These are phyloP conservation scores for Teratosphaeria gauchensis DNA, from an alignment of 2,329 filamentous ascomycete genomes.

Conservation along the genomic window DNA sequence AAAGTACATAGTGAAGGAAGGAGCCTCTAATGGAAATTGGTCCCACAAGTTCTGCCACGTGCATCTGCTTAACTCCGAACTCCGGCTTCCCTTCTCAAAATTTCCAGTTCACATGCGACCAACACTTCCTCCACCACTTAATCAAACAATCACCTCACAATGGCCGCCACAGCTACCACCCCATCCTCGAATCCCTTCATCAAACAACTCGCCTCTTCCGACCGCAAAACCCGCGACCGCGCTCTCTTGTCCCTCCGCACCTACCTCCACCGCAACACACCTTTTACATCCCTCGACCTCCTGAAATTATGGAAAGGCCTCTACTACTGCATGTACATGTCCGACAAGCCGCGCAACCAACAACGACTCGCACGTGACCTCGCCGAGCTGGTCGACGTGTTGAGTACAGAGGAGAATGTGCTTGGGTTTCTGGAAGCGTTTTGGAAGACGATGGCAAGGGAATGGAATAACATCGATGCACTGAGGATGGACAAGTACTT, in stretches of 20 bases:
- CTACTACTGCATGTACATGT: slow-evolving; percentile 86
- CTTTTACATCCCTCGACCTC: slow-evolving; percentile 59
- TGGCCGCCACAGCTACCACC: slow-evolving; percentile 6
- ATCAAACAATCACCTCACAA: neutral
- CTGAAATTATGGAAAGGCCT: slow-evolving; percentile 92
- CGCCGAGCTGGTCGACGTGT: slow-evolving; percentile 54
- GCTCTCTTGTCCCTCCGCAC: slow-evolving; percentile 64
- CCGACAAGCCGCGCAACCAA: slow-evolving; percentile 78
- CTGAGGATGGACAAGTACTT: slow-evolving; percentile 80
- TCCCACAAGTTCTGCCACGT: neutral
- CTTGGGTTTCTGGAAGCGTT: slow-evolving; percentile 40
- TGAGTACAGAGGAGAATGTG: slow-evolving; percentile 37
- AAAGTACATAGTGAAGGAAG: too few relatives aligned
- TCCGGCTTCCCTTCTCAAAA: slow-evolving; percentile 1
- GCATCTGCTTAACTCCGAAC: neutral
- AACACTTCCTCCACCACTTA: neutral
- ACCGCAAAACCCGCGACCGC: slow-evolving; percentile 20
- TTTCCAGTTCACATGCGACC: neutral
- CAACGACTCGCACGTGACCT: slow-evolving; percentile 73
- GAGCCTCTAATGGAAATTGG: neutral
- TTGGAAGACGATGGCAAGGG: slow-evolving; percentile 42
- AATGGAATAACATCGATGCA: slow-evolving; percentile 43
- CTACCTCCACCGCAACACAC: slow-evolving; percentile 56
- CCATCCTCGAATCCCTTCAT: slow-evolving; percentile 52
- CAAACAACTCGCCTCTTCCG: slow-evolving; percentile 71